These are phyloP conservation scores for Straminergon stramineum DNA, from an alignment of 225 moss, liverwort and hornwort genomes.

Conservation along the genomic window DNA sequence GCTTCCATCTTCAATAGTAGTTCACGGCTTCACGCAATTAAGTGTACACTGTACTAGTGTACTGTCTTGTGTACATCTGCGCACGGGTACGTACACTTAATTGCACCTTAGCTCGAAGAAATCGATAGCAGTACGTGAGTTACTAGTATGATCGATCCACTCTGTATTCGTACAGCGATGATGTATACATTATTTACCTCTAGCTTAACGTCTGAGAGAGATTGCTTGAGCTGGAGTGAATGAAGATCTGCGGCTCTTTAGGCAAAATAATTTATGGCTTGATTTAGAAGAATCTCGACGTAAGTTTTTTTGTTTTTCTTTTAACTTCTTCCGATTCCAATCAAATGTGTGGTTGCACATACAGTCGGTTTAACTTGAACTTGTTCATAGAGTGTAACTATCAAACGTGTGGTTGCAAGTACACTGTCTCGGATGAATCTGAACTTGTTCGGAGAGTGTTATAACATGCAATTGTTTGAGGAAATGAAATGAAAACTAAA, in stretches of 20 bases:
- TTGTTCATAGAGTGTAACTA: not conserved
- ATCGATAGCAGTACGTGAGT: not conserved
- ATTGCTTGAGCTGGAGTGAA: not conserved
- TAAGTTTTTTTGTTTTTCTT: not conserved
- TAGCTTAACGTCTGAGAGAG: not conserved
- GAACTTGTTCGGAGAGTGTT: not conserved
- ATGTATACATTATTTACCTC: not conserved
- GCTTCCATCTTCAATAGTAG: not conserved
- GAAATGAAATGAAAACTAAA: not conserved
- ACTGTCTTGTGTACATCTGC: not conserved
- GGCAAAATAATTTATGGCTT: not conserved
- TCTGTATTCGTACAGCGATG: not conserved
- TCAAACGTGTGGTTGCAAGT: not conserved
- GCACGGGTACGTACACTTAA: not conserved
- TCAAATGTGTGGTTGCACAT: not conserved
- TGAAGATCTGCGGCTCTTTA: not conserved
- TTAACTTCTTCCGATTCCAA: not conserved
- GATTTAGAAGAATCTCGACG: not conserved
- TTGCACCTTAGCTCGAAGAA: not conserved
- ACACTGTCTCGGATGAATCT: not conserved
- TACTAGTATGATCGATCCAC: not conserved
- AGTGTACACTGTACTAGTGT: no score
- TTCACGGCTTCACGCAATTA: not conserved
- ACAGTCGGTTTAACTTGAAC: not conserved
- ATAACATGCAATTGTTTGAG: not conserved